These are phyloP conservation scores for Trichoderma breve DNA, from an alignment of 2,329 filamentous ascomycete species.

Conservation along the genomic window DNA sequence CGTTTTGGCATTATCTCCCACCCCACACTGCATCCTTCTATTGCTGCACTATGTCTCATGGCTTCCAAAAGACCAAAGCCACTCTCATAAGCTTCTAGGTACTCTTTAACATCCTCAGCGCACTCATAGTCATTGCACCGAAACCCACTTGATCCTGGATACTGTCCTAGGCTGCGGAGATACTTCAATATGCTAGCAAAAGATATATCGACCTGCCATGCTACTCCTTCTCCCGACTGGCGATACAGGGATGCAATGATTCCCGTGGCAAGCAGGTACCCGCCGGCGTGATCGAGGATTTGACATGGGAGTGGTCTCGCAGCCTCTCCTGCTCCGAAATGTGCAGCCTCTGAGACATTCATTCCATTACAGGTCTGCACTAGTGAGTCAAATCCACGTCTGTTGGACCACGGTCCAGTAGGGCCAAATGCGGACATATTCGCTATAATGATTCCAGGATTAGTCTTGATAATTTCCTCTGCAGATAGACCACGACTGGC, in stretches of 20 bases:
- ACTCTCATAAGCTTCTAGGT: background rate
- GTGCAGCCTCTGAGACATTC: slow-evolving; percentile 52
- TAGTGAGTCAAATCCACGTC: slow-evolving; percentile 51
- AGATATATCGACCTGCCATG: slow-evolving; percentile 51
- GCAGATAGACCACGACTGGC: slow-evolving; percentile 36
- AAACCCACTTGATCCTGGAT: slow-evolving; percentile 27
- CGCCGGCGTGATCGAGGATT: slow-evolving; percentile 53
- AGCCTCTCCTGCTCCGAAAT: slow-evolving; percentile 37
- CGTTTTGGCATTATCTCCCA: no score
- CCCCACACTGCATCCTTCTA: no score
- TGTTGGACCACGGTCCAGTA: slow-evolving; percentile 36
- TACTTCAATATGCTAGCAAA: slow-evolving; percentile 53
- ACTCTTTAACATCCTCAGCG: background rate
- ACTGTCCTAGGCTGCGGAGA: slow-evolving; percentile 50
- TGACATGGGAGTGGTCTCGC: slow-evolving; percentile 48
- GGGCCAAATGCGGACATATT: slow-evolving; percentile 52
- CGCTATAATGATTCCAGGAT: slow-evolving; percentile 45
- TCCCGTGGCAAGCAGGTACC: slow-evolving; percentile 52
- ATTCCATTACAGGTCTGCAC: slow-evolving; percentile 51
- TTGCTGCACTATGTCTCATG: no score
- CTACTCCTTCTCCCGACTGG: slow-evolving; percentile 39
- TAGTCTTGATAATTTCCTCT: slow-evolving; percentile 35
- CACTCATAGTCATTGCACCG: background rate
- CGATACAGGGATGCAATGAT: slow-evolving; percentile 49
- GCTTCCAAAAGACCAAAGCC: no score